These are phyloP conservation scores for Sclerotinia sclerotiorum DNA, from an alignment of 2,329 filamentous ascomycete genomes.

Conservation along the genomic window DNA sequence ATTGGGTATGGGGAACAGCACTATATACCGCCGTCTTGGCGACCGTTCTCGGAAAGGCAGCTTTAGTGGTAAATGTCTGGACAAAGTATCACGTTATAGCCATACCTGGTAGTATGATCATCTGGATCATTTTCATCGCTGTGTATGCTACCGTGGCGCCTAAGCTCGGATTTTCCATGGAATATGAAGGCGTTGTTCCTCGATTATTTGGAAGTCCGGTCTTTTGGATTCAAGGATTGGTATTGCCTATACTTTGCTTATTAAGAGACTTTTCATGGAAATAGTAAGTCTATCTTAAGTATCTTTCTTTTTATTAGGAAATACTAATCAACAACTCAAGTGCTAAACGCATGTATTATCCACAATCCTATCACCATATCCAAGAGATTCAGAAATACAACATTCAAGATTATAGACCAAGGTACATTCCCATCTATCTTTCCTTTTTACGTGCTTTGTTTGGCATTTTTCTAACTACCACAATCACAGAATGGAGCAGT, in stretches of 20 bases:
- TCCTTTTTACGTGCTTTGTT: constrained; percentile 11
- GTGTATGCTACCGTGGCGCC: constrained; percentile 85
- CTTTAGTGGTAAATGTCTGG: constrained; percentile 95
- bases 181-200: constrained; percentile 83
- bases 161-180: constrained; percentile 73
- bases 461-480: constrained; percentile 28
- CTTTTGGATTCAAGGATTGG: constrained; percentile 89
- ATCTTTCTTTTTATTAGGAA: background rate
- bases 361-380: constrained; percentile 94
- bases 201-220: constrained; percentile 75
- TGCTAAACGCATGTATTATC: constrained; percentile 93
- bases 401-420: constrained; percentile 95
- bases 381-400: constrained; percentile 99
- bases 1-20: constrained; percentile 98
- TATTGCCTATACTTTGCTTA: constrained; percentile 78
- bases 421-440: constrained; percentile 54
- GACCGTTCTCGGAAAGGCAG: constrained; percentile 92
- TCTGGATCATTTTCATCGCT: constrained; percentile 90
- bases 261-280: constrained; percentile 93
- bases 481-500: constrained; percentile 84
- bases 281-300: constrained; percentile 55
- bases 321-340: constrained; percentile 38
- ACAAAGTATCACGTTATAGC: constrained; percentile 97
- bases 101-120: constrained; percentile 86
- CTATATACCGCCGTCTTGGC: constrained; percentile 91